Base-by-base conservation (phyloP, 176 grass and related monocot species). In the Tillandsia leiboldiana region DNA sequence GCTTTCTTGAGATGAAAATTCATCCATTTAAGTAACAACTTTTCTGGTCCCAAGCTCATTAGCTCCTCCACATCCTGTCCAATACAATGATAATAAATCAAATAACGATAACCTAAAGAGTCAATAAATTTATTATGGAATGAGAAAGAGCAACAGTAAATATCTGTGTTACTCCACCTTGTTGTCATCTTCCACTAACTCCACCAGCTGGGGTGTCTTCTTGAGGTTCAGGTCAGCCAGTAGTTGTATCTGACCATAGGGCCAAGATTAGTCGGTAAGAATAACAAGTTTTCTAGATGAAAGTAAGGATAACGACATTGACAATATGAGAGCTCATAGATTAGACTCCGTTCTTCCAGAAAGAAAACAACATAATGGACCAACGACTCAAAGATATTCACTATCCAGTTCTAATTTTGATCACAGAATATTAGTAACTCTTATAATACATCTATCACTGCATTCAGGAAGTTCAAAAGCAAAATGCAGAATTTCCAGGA, bases 1-100 rank as follows among this genome's bases (percentile, higher is more conserved):
- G 86, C 89, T 76, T 92, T 97, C 69, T 90, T 97, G 59, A 97
- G 74, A 86, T 97, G 93, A 85, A 89, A 84, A 79, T 97, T 97
- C 93, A 97, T 97, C 93, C 93, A 97, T 68, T 82, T 79, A 66
- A 97, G 89, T 73, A 97, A 77, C 87, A 97, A 83, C 64, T 97
- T 97, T 73, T 97, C 93, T 42, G 93, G 93, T 72, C 78, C 85
- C 51, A 97, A 80, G 49, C 84, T 87, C 84, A 97, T 69, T 49
- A 97, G 76, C 68, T 97, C 93, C 14, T 97, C 93, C 79, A 97
- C 83, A 83, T 97, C 93, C 93, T 97, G 80, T 79, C 78, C 20
- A 83, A 79, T 20, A 79, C 84, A 67, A 77, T 7, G 22, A 15
- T 61, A 61, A 20, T 20, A 61, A 61, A 61, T 20, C 15, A 42